These are phyloP conservation scores for Neoascochyta sp. DNA, from an alignment of 2,329 filamentous ascomycete genomes.

Conservation along the genomic window DNA sequence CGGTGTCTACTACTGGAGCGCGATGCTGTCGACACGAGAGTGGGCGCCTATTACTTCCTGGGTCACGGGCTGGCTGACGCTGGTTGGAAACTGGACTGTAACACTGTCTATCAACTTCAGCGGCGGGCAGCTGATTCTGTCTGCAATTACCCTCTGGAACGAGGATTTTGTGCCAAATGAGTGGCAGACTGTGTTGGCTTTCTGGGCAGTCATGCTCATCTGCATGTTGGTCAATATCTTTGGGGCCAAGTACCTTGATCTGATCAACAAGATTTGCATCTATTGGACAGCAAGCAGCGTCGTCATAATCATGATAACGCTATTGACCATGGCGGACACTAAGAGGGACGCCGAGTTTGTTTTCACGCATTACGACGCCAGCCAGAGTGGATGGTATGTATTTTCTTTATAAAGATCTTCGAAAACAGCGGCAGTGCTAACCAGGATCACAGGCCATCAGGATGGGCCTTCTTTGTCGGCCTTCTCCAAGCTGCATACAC, in stretches of 20 bases:
- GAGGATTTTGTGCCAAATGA: constrained; percentile 63
- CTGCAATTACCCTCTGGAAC: constrained; percentile 66
- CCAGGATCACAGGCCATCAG: constrained; percentile 51
- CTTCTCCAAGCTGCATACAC: constrained; percentile 63
- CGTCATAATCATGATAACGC: constrained; percentile 63
- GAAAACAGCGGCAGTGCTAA: too few relatives aligned
- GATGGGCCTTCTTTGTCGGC: constrained; percentile 71
- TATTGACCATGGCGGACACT: constrained; percentile 59
- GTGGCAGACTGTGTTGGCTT: constrained; percentile 68
- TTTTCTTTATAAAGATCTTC: too few relatives aligned
- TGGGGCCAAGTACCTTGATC: constrained; percentile 57
- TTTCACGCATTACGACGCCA: constrained; percentile 66
- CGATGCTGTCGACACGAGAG: constrained; percentile 62
- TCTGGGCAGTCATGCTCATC: constrained; percentile 67
- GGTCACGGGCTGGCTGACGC: constrained; percentile 67
- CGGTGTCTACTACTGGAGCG: constrained; percentile 69
- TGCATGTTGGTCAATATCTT: constrained; percentile 65
- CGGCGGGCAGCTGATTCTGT: constrained; percentile 61
- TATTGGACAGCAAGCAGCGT: constrained; percentile 67
- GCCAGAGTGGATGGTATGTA: constrained; percentile 57
- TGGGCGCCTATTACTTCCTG: constrained; percentile 66
- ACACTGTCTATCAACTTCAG: constrained; percentile 64
- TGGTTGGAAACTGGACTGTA: constrained; percentile 71
- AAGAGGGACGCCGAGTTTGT: constrained; percentile 61
- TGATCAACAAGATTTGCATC: constrained; percentile 71